A percentile compares a stretch with the other conserved stretches of the same genome.
Evolutionary conservation across 371 early-diverging fungal species (phyloP).

Genomic region (Mortierella sp.): DNA sequence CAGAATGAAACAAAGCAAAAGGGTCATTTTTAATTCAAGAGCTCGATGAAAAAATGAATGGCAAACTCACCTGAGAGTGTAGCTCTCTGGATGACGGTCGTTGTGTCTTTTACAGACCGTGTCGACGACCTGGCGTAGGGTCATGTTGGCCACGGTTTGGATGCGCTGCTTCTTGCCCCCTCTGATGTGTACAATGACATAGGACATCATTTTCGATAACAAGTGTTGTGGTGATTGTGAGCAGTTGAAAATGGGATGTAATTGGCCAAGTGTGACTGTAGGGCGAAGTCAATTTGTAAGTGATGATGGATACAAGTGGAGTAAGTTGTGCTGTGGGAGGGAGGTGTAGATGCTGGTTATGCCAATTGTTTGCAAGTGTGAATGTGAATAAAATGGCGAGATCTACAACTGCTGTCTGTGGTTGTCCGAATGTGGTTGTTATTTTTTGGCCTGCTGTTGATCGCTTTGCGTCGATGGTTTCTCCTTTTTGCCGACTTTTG

Average conservation of each 20-base stretch:
- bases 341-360: slow-evolving; percentile 8
- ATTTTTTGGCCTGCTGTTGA: not conserved
- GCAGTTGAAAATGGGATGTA: not conserved
- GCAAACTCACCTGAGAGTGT: slow-evolving; percentile 43
- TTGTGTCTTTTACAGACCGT: slow-evolving; percentile 38
- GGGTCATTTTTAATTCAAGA: not conserved
- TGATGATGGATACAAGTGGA: not conserved
- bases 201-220: not conserved
- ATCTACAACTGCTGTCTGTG: not conserved
- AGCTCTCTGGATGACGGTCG: slow-evolving; percentile 29
- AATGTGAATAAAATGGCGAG: no score
- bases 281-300: not conserved
- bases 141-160: slow-evolving; percentile 47
- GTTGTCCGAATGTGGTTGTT: not conserved
- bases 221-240: not conserved
- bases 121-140: slow-evolving; percentile 37
- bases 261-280: not conserved
- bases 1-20: not conserved
- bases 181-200: slow-evolving; percentile 29
- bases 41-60: not conserved
- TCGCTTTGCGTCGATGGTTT: not conserved
- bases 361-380: not conserved
- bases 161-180: slow-evolving; percentile 30
- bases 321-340: not conserved
- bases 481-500: not conserved